Conservation (phyloP, 805 yeast species). For the Metschnikowia vanudenii region DNA sequence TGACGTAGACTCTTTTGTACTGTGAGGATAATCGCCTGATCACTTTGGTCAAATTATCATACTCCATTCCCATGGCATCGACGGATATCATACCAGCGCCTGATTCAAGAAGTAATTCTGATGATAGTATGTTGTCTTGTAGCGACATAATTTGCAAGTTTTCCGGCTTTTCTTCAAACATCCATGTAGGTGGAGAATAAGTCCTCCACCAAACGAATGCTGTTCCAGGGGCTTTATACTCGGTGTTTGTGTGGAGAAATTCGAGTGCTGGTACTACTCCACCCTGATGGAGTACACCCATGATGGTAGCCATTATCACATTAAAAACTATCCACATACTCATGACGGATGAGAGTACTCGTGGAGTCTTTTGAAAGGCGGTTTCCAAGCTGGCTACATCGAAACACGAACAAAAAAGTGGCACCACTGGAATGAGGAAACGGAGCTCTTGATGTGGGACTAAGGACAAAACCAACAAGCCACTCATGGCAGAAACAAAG, state of each 20-base stretch:
- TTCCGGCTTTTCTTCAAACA: conserved; percentile 41
- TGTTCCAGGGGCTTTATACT: not conserved
- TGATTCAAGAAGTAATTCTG: conserved; percentile 1
- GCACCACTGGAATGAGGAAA: conserved; percentile 75
- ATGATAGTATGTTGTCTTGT: conserved; percentile 10
- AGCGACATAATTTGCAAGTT: conserved; percentile 18
- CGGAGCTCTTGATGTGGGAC: conserved; percentile 95
- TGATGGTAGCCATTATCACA: conserved; percentile 51
- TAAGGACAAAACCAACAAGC: conserved; percentile 57
- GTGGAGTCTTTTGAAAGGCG: not conserved
- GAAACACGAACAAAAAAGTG: conserved; percentile 61
- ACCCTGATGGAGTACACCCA: conserved; percentile 88
- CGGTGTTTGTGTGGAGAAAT: conserved; percentile 25
- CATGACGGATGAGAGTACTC: conserved; percentile 24
- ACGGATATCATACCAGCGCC: conserved; percentile 9
- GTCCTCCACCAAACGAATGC: conserved; percentile 86
- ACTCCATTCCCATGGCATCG: conserved; percentile 52
- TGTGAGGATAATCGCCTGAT: conserved; percentile 15
- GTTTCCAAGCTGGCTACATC: conserved; percentile 36
- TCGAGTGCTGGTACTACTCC: conserved; percentile 75
- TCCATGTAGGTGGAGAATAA: conserved; percentile 91
- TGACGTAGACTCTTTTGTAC: conserved; percentile 22
- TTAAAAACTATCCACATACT: conserved; percentile 66
- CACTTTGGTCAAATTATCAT: conserved; percentile 21
- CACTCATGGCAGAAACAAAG: conserved; percentile 60